Evolutionary conservation across 2,329 filamentous ascomycete genomes (phyloP).

Genomic region (Macroventuria anomochaeta): DNA sequence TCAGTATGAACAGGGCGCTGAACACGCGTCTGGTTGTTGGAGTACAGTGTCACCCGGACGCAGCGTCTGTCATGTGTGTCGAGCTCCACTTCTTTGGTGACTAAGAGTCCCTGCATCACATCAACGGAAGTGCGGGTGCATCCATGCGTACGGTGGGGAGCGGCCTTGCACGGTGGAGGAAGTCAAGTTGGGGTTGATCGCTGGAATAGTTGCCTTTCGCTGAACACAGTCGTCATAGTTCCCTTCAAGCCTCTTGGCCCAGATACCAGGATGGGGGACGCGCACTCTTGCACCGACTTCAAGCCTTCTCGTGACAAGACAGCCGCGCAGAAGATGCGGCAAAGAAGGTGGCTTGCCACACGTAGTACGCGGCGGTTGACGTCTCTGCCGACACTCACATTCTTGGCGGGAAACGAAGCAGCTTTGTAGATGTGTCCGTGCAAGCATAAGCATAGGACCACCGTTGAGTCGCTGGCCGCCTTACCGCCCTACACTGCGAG

Average conservation of each 20-base stretch:
- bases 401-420: slow-evolving; percentile 36
- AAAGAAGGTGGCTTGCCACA: slow-evolving; percentile 16
- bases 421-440: slow-evolving; percentile 10
- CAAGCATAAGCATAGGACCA: slow-evolving; percentile 12
- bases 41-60: slow-evolving; percentile 7
- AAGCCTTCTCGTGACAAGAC: slow-evolving; percentile 2
- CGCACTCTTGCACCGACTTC: slow-evolving; percentile 9
- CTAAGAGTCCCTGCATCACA: slow-evolving; percentile 24
- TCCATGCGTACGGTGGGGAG: slow-evolving; percentile 14
- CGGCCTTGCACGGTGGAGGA: not conserved
- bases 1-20: not conserved
- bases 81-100: slow-evolving; percentile 10
- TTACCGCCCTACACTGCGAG: slow-evolving; percentile 9
- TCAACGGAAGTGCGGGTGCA: slow-evolving; percentile 16
- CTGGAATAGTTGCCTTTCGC: not conserved
- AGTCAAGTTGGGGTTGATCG: not conserved
- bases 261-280: slow-evolving; percentile 9
- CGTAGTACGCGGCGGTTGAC: slow-evolving; percentile 36
- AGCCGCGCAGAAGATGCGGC: slow-evolving; percentile 3
- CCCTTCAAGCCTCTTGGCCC: not conserved
- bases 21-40: not conserved
- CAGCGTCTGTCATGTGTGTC: slow-evolving; percentile 1
- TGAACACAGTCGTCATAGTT: slow-evolving; percentile 3
- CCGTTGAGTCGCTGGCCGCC: slow-evolving; percentile 16
- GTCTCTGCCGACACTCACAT: slow-evolving; percentile 20